A percentile compares a stretch with the other conserved stretches of the same genome.
These are phyloP conservation scores for Lunasporangiospora selenospora DNA, from an alignment of 192 early-diverging fungal genomes.

Conservation along the genomic window DNA sequence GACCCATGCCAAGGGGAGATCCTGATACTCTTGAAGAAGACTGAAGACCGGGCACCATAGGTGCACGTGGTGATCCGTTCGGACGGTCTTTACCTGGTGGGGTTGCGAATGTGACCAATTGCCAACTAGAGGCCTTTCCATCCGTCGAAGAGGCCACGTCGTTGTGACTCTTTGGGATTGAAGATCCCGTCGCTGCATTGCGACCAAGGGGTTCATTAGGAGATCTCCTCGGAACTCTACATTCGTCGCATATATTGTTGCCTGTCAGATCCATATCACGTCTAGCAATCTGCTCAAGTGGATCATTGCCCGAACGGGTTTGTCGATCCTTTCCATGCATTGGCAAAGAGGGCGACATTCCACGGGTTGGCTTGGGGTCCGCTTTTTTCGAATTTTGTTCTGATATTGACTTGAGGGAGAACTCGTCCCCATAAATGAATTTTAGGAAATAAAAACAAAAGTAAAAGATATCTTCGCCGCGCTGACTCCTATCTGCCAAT, in stretches of 20 bases:
- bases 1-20: conserved; percentile 7
- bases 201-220: conserved; percentile 15
- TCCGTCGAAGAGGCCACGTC: conserved; percentile 39
- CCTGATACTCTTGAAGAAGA: neutral
- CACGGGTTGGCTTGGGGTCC: no score
- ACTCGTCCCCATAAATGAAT: conserved; percentile 46
- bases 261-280: no score
- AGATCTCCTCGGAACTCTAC: conserved; percentile 10
- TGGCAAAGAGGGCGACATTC: no score
- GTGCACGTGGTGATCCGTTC: conserved; percentile 35
- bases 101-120: conserved; percentile 32
- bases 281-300: no score
- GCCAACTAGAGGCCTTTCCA: conserved; percentile 44
- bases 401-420: conserved; percentile 26
- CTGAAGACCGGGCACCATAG: conserved; percentile 15
- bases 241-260: conserved; percentile 26
- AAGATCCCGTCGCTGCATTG: neutral
- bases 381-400: no score
- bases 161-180: conserved; percentile 3
- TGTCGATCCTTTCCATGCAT: no score
- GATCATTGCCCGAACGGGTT: no score
- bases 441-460: conserved; percentile 50
- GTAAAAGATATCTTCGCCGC: conserved; percentile 49
- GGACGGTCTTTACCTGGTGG: conserved; percentile 21
- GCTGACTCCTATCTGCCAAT: conserved; percentile 41